phyloP scores from a whole-genome alignment of 345 rosid genomes.

The Rhizophora mangle region DNA sequence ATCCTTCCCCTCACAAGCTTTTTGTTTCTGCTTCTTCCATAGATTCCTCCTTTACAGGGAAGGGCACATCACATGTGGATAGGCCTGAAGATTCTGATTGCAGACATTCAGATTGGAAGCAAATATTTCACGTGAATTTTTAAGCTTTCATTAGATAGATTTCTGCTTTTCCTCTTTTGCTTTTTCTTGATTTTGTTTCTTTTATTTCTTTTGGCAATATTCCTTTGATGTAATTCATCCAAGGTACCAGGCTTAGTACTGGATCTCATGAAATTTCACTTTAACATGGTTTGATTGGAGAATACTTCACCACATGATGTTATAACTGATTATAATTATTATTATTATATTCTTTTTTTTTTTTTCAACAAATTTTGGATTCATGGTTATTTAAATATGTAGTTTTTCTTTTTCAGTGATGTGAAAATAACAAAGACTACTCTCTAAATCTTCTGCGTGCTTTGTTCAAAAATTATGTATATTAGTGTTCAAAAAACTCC shows the following conservation, averaged over 20 bases:
- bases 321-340: background rate
- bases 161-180: background rate
- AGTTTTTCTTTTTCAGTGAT: too few relatives aligned
- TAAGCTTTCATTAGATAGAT: background rate
- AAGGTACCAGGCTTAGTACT: background rate
- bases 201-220: background rate
- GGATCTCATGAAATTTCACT: background rate
- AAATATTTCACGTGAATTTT: slow-evolving; percentile 1
- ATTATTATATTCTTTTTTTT: too few relatives aligned
- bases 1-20: background rate
- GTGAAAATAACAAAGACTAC: too few relatives aligned
- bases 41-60: slow-evolving; percentile 10
- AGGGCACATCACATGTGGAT: slow-evolving; percentile 1
- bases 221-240: background rate
- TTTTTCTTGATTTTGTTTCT: background rate
- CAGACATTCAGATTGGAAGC: slow-evolving; percentile 2
- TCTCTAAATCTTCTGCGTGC: too few relatives aligned
- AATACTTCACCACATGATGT: slow-evolving; percentile 1
- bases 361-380: too few relatives aligned
- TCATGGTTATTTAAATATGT: too few relatives aligned
- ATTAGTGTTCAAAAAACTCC: too few relatives aligned
- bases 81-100: slow-evolving; percentile 6
- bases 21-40: background rate
- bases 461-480: too few relatives aligned
- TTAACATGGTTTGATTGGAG: background rate